Percentiles rank a stretch among this genome's conserved stretches.
Conservation (phyloP, 1,139 yeast genomes). For the Hemisphaericaspora xylanilytica region DNA sequence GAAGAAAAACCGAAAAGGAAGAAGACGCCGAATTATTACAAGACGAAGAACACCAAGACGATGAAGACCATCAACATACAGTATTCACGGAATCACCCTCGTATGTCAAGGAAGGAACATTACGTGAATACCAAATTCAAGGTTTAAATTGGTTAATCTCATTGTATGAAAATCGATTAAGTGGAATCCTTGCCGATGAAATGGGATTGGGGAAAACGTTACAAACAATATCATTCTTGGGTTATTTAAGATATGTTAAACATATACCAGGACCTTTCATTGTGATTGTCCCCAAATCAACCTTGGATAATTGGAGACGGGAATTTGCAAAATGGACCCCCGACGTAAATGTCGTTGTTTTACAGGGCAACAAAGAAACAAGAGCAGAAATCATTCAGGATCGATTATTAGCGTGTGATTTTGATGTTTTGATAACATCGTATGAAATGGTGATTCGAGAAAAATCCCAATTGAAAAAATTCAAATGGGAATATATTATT, state of each 20-base stretch:
- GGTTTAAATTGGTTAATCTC: constrained; percentile 49
- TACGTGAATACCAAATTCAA: constrained; percentile 72
- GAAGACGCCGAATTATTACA: constrained; percentile 85
- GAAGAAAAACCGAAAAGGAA: constrained; percentile 79
- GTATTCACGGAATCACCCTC: constrained; percentile 79
- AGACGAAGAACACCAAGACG: constrained; percentile 63
- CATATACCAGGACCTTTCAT: constrained; percentile 88
- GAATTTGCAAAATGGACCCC: constrained; percentile 96
- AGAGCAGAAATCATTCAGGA: constrained; percentile 61
- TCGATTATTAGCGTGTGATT: constrained; percentile 64
- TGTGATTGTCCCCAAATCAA: constrained; percentile 91
- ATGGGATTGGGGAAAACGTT: constrained; percentile 52
- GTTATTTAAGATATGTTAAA: constrained; percentile 75
- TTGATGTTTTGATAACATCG: constrained; percentile 87
- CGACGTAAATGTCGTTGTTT: constrained; percentile 79
- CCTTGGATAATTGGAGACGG: constrained; percentile 92
- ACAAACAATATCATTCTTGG: constrained; percentile 63
- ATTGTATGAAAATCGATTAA: constrained; percentile 41
- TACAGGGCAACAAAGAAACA: constrained; percentile 85
- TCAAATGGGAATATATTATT: constrained; percentile 90
- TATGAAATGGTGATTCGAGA: constrained; percentile 93
- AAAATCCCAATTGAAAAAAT: constrained; percentile 71
- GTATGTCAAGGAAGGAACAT: constrained; percentile 57
- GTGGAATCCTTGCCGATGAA: constrained; percentile 50
- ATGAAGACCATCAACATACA: constrained; percentile 50